Base-by-base conservation (phyloP, 106 monocot genomes). In the Phalaenopsis equestris region DNA sequence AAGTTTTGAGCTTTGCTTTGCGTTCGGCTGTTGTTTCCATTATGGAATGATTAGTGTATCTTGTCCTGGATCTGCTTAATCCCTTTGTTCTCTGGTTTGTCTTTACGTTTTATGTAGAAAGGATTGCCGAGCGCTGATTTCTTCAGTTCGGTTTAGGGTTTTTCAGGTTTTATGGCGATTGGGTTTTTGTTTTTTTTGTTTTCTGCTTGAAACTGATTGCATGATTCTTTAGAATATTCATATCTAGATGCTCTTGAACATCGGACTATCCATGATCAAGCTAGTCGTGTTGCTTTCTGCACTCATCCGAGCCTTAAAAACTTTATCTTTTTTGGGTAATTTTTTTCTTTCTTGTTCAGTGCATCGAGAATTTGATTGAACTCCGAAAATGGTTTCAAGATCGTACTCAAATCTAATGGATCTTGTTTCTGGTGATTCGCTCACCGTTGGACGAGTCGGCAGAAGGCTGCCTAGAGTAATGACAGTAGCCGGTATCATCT, bases 371-470 rank as follows among this genome's bases (percentile, higher is more conserved):
- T 21, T 61, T 61, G 4, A 61, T 21, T 18, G 68, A 3, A 68
- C 68, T 68, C n/a, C 36, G 10, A 73, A 73, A 81, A 89, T 89
- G 88, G 83, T 81, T 24, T 89, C 86, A 15, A 86, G 83, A 38
- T 89, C 88, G 7, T 89, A 89, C 16, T 81, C 88, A 10, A 89
- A 89, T 76, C 83, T 89, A 1, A 49, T 89, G 48, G 88, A 86
- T 75, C 86, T 89, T 6, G 81, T 67, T 17, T 86, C 86, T 3
- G 86, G 88, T 19, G 81, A 86, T 42, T 80, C 75, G 2, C 83
- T 75, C 2, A 76, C 78, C 0, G 76, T 81, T 30, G 81, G 83
- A 47, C 83, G 78, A 39, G 56, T 75, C 5, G 86, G 86, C 55
- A 89, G 79, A 75, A 78, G 83, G 65, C 81, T 86, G 6, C 83